Evolutionary conservation across 2,329 filamentous ascomycete genomes (phyloP).

Genomic region (Metarhizium guizhouense): DNA sequence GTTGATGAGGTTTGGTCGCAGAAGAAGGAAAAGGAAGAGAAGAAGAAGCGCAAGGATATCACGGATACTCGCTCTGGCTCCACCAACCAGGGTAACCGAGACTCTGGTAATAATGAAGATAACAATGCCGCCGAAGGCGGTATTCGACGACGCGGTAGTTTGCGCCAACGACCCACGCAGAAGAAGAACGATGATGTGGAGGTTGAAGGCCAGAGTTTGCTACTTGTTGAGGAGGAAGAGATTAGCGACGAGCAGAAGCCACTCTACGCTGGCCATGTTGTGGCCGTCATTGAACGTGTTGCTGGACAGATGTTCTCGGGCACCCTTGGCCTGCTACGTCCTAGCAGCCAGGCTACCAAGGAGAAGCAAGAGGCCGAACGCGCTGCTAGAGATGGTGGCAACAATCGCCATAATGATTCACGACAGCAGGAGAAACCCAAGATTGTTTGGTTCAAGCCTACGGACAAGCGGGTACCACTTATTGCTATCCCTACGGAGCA

Average conservation of each 20-base stretch:
- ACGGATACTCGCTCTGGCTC: slow-evolving; percentile 79
- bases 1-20: slow-evolving; percentile 98
- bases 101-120: slow-evolving; percentile 52
- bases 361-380: slow-evolving; percentile 98
- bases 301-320: slow-evolving; percentile 99
- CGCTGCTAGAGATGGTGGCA: slow-evolving; percentile 74
- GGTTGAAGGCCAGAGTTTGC: slow-evolving; percentile 92
- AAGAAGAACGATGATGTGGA: slow-evolving; percentile 99
- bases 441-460: slow-evolving; percentile 99
- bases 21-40: slow-evolving; percentile 98
- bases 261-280: slow-evolving; percentile 91
- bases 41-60: slow-evolving; percentile 99
- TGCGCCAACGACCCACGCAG: slow-evolving; percentile 92
- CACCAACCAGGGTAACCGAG: slow-evolving; percentile 62
- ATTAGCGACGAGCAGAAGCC: slow-evolving; percentile 98
- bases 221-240: slow-evolving; percentile 96
- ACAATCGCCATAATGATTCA: slow-evolving; percentile 63
- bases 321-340: slow-evolving; percentile 84
- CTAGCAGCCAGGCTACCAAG: slow-evolving; percentile 96
- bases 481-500: slow-evolving; percentile 98
- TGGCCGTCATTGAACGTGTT: slow-evolving; percentile 93
- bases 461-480: slow-evolving; percentile 94
- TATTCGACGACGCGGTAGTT: slow-evolving; percentile 84
- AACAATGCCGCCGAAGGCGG: slow-evolving; percentile 65
- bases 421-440: slow-evolving; percentile 91